Conservation (phyloP, 2,329 filamentous ascomycete species). For the Cladosporium sp. region DNA sequence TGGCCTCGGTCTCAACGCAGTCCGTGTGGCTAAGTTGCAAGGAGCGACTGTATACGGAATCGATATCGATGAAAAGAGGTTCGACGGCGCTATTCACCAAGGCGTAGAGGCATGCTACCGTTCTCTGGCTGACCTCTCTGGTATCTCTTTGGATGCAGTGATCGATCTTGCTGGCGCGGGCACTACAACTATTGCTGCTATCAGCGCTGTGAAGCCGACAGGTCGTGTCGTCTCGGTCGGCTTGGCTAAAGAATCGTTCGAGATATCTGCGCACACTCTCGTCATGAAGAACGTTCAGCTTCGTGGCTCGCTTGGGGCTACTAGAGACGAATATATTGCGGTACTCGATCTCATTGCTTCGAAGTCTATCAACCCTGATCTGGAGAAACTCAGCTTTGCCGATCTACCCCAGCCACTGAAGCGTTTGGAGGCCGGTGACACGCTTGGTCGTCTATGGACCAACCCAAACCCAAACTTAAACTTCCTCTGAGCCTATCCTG, state of each 20-base stretch:
- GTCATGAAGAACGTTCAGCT: background rate
- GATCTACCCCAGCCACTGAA: too few relatives aligned
- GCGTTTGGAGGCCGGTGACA: too few relatives aligned
- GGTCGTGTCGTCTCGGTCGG: background rate
- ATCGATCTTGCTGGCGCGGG: background rate
- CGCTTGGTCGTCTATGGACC: too few relatives aligned
- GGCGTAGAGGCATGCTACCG: background rate
- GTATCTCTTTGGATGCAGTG: background rate
- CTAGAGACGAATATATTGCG: too few relatives aligned
- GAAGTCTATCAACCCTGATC: too few relatives aligned
- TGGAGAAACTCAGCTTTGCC: too few relatives aligned
- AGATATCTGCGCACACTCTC: background rate
- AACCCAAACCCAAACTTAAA: too few relatives aligned
- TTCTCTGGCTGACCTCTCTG: background rate
- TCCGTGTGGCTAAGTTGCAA: background rate
- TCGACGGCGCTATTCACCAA: background rate
- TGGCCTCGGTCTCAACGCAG: background rate
- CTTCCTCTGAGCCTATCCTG: too few relatives aligned
- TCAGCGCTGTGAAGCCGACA: background rate
- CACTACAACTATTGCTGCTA: background rate
- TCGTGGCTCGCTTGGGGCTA: background rate
- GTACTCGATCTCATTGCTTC: too few relatives aligned
- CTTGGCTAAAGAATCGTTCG: background rate
- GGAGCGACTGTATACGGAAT: background rate
- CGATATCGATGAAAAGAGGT: background rate